Base-by-base conservation (phyloP, 2,329 filamentous ascomycete species). In the Trichoderma sp. region DNA sequence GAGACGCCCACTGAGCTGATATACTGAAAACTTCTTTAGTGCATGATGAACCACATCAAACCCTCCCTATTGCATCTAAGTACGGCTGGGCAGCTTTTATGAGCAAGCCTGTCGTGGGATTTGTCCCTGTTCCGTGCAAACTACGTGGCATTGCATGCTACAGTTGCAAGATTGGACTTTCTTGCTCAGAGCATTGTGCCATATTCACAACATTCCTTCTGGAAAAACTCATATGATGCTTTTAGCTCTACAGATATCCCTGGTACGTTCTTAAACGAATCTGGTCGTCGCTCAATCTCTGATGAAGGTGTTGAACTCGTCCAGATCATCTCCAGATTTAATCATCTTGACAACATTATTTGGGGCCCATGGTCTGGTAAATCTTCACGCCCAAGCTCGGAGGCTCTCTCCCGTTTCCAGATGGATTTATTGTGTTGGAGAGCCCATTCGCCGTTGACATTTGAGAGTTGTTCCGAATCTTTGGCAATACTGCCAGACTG, bases 311-410 rank as follows among this genome's bases (percentile, higher is more conserved):
- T 53, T 4, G 25, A 53, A 53, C 50, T 53, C 10, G 7, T 53
- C 27, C 50, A 53, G 25, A 53, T 5, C 25, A 53, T 53, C 4
- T 53, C 50, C 4, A 32, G 27, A 0, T 32, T n/a, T 29, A 53
- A 32, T 6, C 25, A 53, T n/a, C 27, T 53, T n/a, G 50, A 53
- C 7, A 53, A 53, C 17, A 53, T 53, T 12, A 53, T 53, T 1
- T 53, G 50, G 50, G 50, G 50, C 15, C 50, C 50, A 53, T 53
- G 50, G 50, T 53, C 50, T 32, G 32, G 27, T 27, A 53, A 29
- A n/a, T 29, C 50, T 32, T 53, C 50, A 5, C 50, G 50, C 9
- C 50, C 50, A 29, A 53, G 1, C 27, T 13, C 50, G 5, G 50
- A 53, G 19, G 15, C 25, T 27, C 50, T 53, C 27, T 32, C 50